Percentiles rank a stretch among this genome's conserved stretches.
Evolutionary conservation across 176 grass and related monocot species (phyloP).

Genomic region (Eragrostis nindensis): DNA sequence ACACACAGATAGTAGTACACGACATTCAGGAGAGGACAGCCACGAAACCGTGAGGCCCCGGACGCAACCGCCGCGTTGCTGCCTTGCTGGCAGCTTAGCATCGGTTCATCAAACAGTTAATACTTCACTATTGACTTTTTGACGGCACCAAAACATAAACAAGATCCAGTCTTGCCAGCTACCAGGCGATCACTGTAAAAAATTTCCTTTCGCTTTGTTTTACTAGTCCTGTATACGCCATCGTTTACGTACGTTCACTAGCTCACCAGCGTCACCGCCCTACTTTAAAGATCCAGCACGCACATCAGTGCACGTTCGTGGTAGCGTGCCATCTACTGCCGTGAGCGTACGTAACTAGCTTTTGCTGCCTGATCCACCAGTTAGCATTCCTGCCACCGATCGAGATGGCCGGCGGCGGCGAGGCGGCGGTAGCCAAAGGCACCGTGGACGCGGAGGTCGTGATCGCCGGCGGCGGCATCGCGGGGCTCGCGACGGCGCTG

Average conservation of each 20-base stretch:
- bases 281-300: neutral
- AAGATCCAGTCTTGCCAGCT: too few species aligned
- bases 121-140: neutral
- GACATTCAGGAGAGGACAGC: neutral
- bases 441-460: conserved; percentile 54
- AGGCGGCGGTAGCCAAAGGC: too few species aligned
- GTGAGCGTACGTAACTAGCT: neutral
- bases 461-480: conserved; percentile 67
- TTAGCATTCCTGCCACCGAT: too few species aligned
- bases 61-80: neutral
- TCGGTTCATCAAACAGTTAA: neutral
- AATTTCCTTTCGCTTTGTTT: too few species aligned
- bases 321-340: neutral
- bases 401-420: neutral
- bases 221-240: too few species aligned
- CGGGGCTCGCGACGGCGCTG: conserved; percentile 57
- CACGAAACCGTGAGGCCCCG: neutral
- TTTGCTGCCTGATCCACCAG: too few species aligned
- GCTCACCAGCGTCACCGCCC: neutral
- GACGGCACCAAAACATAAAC: neutral
- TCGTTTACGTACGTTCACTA: too few species aligned
- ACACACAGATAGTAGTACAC: too few species aligned
- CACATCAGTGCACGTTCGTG: neutral
- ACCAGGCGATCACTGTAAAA: too few species aligned
- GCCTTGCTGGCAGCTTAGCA: too few species aligned